Evolutionary conservation across 2,329 filamentous ascomycete species (phyloP), one percentile per base, ranked within the genome.

Genomic region (Fusarium praegraminearum): DNA sequence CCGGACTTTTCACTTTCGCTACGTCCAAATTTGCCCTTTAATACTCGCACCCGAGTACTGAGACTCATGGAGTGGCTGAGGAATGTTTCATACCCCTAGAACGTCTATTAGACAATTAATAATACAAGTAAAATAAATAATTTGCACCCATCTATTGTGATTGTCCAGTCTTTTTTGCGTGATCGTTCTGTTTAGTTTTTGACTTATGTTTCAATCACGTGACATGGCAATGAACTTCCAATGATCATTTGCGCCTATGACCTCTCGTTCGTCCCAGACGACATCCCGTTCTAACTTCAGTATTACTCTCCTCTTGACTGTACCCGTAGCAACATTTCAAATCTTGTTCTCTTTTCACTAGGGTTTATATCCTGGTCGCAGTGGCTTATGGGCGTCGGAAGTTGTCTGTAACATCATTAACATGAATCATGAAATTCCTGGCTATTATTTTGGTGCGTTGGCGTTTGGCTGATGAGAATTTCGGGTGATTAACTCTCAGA

Each of bases 361-460:
- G 18, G 36, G 2, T 20, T 7, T 20, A 38, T 6, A 33, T 33
- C 15, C 30, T 28, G 26, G 24, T 20, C 11, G 22, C 6, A 8
- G 32, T 11, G 22, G 18, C 8, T 20, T 10, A 47, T 47, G 15
- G 12, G 15, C 16, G 15, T 32, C 10, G 6, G 38, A 22, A 30
- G 4, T 38, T 30, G 4, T 5, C 15, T 11, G 5, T 5, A 15
- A 16, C n/a, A 7, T 16, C 6, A 15, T 20, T n/a, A 74, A 55
- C n/a, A 80, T 80, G 79, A 73, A 76, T 40, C 62, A 65, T 18
- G 75, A 80, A 16, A 83, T 89, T 45, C 86, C 86, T 0, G 86
- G 87, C 2, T 86, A 84, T 65, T 88, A 87, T 70, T 89, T 81
- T 73, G 86, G 86, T 87, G 18, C 62, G 53, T 24, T 44, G 8